Evolutionary conservation across 75 land plant genomes (phyloP), one percentile per base, ranked within the genome.

Genomic region (Gnetum montanum): DNA sequence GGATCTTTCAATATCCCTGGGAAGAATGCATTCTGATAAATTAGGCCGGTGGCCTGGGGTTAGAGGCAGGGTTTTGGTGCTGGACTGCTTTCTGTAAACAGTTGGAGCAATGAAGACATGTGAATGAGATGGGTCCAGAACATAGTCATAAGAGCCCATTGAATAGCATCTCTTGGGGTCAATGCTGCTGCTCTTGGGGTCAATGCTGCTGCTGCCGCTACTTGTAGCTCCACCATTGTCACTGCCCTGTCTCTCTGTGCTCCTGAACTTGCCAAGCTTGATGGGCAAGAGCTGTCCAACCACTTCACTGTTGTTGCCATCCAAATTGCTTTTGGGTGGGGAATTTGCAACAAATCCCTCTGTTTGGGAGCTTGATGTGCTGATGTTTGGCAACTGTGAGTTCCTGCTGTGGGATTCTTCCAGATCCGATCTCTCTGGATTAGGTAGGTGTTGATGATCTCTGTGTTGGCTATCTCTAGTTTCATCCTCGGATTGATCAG

Each of bases 41-140:
- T 79, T 82, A 6, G 41, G 41, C 46, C 80, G 59, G 57, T 67
- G 72, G 24, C 74, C 75, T 1, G 77, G 83, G 8, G 54, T 64
- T 24, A 59, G 28, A 10, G 75, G 69, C 46, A 59, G 23, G 27
- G 49, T 12, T 13, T 43, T 59, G 57, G 56, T 70, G 46, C 61
- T 68, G 6, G 37, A 53, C 0, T 68, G 47, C 29, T 49, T 68
- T 27, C 70, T 86, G 43, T 68, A 77, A 29, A 70, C 48, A 6
- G 78, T 68, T 10, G 94, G 78, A 20, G 76, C 66, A 20, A 88
- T 78, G 29, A 75, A 62, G 1, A 88, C 90, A 54, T 73, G 74
- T 33, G 67, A 49, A 36, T 38, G 27, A 30, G 72, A 48, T 15
- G 23, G 41, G 23, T 80, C 76, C 66, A 81, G 34, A 8, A 78